phyloP scores from a whole-genome alignment of 2,329 filamentous ascomycete genomes.

The Botrytis galanthina region DNA sequence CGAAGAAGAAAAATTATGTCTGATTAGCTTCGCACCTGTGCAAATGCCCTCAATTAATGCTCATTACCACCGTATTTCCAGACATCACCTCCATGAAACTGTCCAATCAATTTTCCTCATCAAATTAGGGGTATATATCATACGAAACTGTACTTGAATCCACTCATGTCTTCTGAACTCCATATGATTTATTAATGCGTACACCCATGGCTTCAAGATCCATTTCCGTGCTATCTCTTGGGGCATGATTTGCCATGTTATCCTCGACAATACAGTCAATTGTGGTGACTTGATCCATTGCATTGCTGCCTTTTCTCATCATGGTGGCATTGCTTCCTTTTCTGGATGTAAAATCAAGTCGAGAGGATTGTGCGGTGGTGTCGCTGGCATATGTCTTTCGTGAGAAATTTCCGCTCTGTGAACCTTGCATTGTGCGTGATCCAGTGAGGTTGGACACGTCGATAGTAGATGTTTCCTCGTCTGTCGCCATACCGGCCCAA shows the following conservation, averaged over 20 bases:
- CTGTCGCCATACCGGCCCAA: slow-evolving; percentile 51
- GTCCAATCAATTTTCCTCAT: background rate
- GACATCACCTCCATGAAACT: background rate
- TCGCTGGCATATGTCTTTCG: slow-evolving; percentile 21
- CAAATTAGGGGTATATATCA: background rate
- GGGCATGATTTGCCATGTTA: background rate
- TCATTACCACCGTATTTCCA: background rate
- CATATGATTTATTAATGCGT: slow-evolving; percentile 31
- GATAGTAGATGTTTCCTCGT: slow-evolving; percentile 26
- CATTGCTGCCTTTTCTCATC: slow-evolving; percentile 24
- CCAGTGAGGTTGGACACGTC: slow-evolving; percentile 23
- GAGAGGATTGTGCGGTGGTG: slow-evolving; percentile 19
- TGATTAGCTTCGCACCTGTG: slow-evolving; percentile 1
- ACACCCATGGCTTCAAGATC: slow-evolving; percentile 35
- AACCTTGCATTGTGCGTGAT: background rate
- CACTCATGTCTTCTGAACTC: slow-evolving; percentile 25
- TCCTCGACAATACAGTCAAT: slow-evolving; percentile 24
- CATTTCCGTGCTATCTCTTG: slow-evolving; percentile 34
- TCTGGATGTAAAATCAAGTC: slow-evolving; percentile 18
- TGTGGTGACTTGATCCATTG: slow-evolving; percentile 21
- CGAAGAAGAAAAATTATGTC: background rate
- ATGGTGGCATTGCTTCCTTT: slow-evolving; percentile 24
- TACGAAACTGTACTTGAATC: background rate
- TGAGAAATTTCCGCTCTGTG: slow-evolving; percentile 12
- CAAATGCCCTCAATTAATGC: background rate